Conservation (phyloP, 192 early-diverging fungal genomes). For the Helicostylum pulchrum region DNA sequence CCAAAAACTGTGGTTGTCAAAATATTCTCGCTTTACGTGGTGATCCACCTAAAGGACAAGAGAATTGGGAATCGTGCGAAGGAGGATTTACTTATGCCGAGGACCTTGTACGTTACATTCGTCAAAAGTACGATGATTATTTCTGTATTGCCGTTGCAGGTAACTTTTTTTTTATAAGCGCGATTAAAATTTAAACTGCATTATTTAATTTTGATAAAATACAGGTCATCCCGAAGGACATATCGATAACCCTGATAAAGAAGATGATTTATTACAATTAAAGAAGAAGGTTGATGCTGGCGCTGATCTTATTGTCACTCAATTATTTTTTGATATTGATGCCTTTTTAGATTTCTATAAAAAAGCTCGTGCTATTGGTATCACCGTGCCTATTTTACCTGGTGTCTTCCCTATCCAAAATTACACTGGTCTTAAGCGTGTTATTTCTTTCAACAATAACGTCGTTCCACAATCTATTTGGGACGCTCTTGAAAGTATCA, state of each 20-base stretch:
- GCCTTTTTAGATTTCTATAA: constrained; percentile 78
- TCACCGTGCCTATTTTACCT: constrained; percentile 77
- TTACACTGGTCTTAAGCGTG: constrained; percentile 85
- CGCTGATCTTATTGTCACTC: constrained; percentile 93
- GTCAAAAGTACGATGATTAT: constrained; percentile 80
- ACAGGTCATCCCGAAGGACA: constrained; percentile 92
- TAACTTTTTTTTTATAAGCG: constrained; percentile 37
- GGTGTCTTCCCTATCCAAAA: constrained; percentile 95
- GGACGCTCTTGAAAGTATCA: constrained; percentile 83
- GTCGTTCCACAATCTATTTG: constrained; percentile 73
- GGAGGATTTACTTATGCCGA: constrained; percentile 77
- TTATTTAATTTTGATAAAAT: neutral
- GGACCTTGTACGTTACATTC: constrained; percentile 91
- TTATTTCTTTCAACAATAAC: constrained; percentile 83
- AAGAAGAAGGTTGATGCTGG: constrained; percentile 89
- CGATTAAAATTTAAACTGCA: neutral
- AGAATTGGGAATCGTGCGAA: constrained; percentile 75
- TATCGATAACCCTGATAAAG: constrained; percentile 68
- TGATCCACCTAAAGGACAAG: constrained; percentile 83
- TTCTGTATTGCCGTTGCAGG: constrained; percentile 98
- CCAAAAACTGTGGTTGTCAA: constrained; percentile 83
- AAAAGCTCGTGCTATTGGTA: constrained; percentile 70
- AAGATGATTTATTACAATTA: constrained; percentile 74
- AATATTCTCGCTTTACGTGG: constrained; percentile 96
- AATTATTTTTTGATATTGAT: constrained; percentile 87